phyloP scores from a whole-genome alignment of 345 rosid genomes.

The Triadica sebifera region DNA sequence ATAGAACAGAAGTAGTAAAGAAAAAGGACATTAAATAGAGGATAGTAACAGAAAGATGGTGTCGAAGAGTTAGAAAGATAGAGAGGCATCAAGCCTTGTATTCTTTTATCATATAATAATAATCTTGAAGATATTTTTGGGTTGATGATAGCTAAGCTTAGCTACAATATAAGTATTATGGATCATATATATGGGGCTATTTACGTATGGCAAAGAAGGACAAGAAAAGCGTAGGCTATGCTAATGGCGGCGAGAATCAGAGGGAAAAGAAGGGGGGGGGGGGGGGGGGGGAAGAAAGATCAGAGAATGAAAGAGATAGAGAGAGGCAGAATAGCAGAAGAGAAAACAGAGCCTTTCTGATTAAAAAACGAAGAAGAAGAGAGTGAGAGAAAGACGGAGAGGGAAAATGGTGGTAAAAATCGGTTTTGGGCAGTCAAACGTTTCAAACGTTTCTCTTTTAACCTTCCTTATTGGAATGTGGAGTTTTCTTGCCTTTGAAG shows the following conservation, averaged over 20 bases:
- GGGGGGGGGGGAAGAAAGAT: conserved; percentile 7
- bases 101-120: background rate
- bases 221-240: conserved; percentile 7
- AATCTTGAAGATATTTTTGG: no score
- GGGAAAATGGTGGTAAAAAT: background rate
- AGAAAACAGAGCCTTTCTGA: background rate
- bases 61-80: background rate
- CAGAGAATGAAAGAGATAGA: conserved; percentile 4
- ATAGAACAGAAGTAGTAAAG: background rate
- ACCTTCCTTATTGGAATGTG: background rate
- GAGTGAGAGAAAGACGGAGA: background rate
- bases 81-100: background rate
- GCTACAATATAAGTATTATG: background rate
- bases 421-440: conserved; percentile 5
- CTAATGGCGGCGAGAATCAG: conserved; percentile 29
- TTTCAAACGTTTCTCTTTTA: background rate
- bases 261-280: conserved; percentile 1
- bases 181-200: background rate
- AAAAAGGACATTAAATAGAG: background rate
- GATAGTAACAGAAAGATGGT: background rate
- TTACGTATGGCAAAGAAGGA: background rate
- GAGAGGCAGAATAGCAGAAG: conserved; percentile 8
- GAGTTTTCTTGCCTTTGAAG: no score
- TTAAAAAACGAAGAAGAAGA: background rate
- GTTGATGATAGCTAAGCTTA: no score